Percentiles rank a stretch among this genome's conserved stretches.
Evolutionary conservation across 148 eudicot genomes (phyloP).

Genomic region (Vaccinium macrocarpon): DNA sequence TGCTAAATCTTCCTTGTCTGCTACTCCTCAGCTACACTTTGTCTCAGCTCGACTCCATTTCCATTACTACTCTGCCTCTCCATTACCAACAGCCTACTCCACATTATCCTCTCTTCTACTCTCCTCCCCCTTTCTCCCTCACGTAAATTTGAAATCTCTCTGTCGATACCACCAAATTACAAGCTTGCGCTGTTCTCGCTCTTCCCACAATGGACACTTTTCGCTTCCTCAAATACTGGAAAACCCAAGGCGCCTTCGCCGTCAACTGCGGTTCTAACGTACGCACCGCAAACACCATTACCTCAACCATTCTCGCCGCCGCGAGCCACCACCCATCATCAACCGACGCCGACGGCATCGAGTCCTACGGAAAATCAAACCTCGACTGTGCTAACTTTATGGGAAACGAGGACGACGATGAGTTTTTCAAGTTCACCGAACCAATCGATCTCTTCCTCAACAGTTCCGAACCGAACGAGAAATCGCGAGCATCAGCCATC

Average conservation of each 20-base stretch:
- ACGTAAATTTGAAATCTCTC: not conserved
- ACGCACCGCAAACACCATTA: constrained; percentile 12
- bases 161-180: not conserved
- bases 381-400: no score
- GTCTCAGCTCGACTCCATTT: not conserved
- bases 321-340: constrained; percentile 20
- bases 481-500: constrained; percentile 29
- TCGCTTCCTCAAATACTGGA: constrained; percentile 79
- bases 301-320: constrained; percentile 29
- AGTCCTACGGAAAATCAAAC: no score
- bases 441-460: constrained; percentile 48
- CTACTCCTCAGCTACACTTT: not conserved
- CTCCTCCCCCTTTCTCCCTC: no score
- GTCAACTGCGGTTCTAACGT: constrained; percentile 1
- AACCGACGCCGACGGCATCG: not conserved
- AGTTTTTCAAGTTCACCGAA: constrained; percentile 15
- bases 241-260: constrained; percentile 21
- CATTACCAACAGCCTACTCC: no score
- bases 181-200: constrained; percentile 48
- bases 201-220: constrained; percentile 85
- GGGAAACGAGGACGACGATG: not conserved
- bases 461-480: not conserved
- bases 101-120: not conserved
- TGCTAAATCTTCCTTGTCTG: not conserved
- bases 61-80: no score